Evolutionary conservation across 345 rosid genomes (phyloP).

Genomic region (Sonneratia alba): DNA sequence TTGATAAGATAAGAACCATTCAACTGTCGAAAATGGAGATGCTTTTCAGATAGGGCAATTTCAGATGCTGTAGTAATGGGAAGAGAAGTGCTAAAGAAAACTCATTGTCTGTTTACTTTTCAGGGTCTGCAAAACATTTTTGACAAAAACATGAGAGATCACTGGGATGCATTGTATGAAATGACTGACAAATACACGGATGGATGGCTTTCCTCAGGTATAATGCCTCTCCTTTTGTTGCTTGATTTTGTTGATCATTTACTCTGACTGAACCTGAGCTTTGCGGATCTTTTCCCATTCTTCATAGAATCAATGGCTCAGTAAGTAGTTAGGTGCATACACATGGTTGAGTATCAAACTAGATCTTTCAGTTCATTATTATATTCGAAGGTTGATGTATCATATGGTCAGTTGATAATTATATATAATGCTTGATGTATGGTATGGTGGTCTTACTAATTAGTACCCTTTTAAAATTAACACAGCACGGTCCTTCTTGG

Average conservation of each 20-base stretch:
- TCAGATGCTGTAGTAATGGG: neutral
- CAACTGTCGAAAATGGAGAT: neutral
- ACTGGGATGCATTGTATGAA: constrained; percentile 55
- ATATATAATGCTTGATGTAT: neutral
- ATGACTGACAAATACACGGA: constrained; percentile 74
- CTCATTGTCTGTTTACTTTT: constrained; percentile 9
- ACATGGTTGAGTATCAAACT: neutral
- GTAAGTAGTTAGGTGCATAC: neutral
- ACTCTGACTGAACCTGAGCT: neutral
- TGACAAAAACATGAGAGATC: constrained; percentile 34
- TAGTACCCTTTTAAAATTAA: constrained; percentile 15
- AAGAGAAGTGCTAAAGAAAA: neutral
- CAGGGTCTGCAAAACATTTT: constrained; percentile 56
- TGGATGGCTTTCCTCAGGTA: constrained; percentile 81
- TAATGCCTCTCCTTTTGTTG: neutral
- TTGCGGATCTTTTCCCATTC: neutral
- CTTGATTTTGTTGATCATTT: neutral
- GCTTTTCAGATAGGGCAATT: neutral
- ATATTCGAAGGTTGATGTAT: neutral
- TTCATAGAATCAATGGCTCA: neutral
- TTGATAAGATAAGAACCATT: neutral
- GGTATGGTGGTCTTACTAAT: constrained; percentile 7
- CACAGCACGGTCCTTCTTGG: constrained; percentile 62
- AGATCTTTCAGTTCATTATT: neutral
- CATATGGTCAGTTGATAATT: neutral